phyloP scores from a whole-genome alignment of 2,329 filamentous ascomycete genomes.

The Neodidymelliopsis sp. region DNA sequence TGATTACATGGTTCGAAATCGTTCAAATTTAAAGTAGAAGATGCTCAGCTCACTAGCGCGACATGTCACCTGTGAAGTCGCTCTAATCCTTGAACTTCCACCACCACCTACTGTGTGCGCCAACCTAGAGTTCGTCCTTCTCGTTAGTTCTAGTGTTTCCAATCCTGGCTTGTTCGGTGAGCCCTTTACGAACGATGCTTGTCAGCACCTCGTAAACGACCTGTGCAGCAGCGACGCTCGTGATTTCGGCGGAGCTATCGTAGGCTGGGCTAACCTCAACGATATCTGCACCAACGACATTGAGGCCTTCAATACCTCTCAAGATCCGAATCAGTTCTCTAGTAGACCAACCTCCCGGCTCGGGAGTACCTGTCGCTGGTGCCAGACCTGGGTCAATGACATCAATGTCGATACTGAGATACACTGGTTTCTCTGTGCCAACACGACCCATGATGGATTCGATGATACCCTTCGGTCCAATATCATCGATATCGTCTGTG shows the following conservation, averaged over 20 bases:
- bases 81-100: background rate
- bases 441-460: slow-evolving; percentile 74
- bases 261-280: slow-evolving; percentile 90
- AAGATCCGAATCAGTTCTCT: slow-evolving; percentile 85
- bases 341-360: slow-evolving; percentile 91
- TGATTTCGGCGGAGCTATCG: slow-evolving; percentile 80
- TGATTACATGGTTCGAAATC: background rate
- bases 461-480: slow-evolving; percentile 76
- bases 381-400: slow-evolving; percentile 77
- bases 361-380: slow-evolving; percentile 85
- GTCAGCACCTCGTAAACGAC: slow-evolving; percentile 87
- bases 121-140: slow-evolving; percentile 39
- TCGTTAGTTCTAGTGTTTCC: slow-evolving; percentile 19
- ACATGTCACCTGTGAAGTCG: background rate
- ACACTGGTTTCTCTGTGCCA: slow-evolving; percentile 78
- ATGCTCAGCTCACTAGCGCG: background rate
- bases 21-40: background rate
- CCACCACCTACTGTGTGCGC: background rate
- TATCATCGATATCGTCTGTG: slow-evolving; percentile 87
- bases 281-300: slow-evolving; percentile 87
- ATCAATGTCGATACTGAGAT: slow-evolving; percentile 82
- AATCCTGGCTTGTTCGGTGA: slow-evolving; percentile 50
- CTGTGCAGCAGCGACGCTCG: slow-evolving; percentile 82
- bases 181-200: slow-evolving; percentile 70
- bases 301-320: slow-evolving; percentile 80